phyloP scores from a whole-genome alignment of 495 filamentous ascomycete species.

The Hyaloscypha variabilis region DNA sequence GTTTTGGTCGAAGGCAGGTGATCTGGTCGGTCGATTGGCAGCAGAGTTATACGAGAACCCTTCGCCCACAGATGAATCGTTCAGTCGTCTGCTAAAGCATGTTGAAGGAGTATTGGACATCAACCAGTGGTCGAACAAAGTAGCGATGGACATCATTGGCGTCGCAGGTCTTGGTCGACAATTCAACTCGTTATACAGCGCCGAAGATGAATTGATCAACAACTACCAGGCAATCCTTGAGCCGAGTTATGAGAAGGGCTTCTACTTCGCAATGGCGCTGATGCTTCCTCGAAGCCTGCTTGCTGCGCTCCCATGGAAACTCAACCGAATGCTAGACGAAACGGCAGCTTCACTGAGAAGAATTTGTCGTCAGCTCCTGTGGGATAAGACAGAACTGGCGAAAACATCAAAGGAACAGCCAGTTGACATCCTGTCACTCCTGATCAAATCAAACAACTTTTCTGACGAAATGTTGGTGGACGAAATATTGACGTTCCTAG shows the following conservation, averaged over 20 bases:
- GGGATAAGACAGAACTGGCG: slow-evolving; percentile 63
- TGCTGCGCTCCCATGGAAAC: slow-evolving; percentile 60
- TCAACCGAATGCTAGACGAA: slow-evolving; percentile 60
- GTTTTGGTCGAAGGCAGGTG: slow-evolving; percentile 73
- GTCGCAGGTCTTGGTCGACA: slow-evolving; percentile 78
- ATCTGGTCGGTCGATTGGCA: slow-evolving; percentile 47
- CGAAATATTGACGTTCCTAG: slow-evolving; percentile 93
- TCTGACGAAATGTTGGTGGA: slow-evolving; percentile 81
- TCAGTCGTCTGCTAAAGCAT: slow-evolving; percentile 28
- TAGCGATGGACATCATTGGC: slow-evolving; percentile 87
- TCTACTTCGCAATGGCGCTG: slow-evolving; percentile 43
- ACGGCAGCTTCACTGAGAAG: slow-evolving; percentile 63
- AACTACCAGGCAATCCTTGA: slow-evolving; percentile 66
- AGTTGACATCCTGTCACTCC: slow-evolving; percentile 80
- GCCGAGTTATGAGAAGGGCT: slow-evolving; percentile 39
- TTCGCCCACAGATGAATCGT: neutral
- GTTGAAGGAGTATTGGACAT: slow-evolving; percentile 64
- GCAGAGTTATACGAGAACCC: slow-evolving; percentile 23
- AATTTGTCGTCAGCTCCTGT: slow-evolving; percentile 66
- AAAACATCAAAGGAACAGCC: slow-evolving; percentile 50
- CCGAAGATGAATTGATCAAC: slow-evolving; percentile 62
- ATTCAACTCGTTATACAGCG: slow-evolving; percentile 69
- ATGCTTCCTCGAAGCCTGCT: slow-evolving; percentile 52
- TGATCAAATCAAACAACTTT: slow-evolving; percentile 75
- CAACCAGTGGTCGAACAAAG: slow-evolving; percentile 66